Evolutionary conservation across 1,284 basidiomycete genomes (phyloP), one percentile per base, ranked within the genome.

Genomic region (Golubevia pallescens): DNA sequence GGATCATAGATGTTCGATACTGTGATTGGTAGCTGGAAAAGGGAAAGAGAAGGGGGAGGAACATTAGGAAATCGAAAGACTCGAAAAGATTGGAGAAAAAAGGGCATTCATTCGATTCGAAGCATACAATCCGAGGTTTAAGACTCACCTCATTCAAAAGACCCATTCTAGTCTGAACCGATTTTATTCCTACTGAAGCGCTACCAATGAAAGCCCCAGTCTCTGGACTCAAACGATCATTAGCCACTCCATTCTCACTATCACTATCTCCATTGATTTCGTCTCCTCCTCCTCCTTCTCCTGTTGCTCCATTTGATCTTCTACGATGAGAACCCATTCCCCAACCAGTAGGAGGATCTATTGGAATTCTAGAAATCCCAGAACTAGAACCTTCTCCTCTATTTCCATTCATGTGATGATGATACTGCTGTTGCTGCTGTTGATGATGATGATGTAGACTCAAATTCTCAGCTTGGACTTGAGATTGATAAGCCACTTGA

Each of bases 221-320:
- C 60, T 75, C 73, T 6, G 70, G 73, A 58, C 67, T 73, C 62
- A 75, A 69, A 1, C 70, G 58, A 3, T 70, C 66, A 42, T 70
- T 69, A 55, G 70, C 70, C 57, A 74, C 74, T 62, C 76, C 75
- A 34, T 69, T 69, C 23, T 71, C 75, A 52, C 67, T 68, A 19
- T 70, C 75, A n/a, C 66, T 68, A 8, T 58, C 51, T 13, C 28
- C 23, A 16, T 59, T 32, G 59, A 42, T 65, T 68, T 53, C 66
- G 60, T 54, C 13, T 64, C 62, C 21, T 21, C 54, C 24, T 28
- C 4, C 54, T 21, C 24, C 54, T 56, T 3, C 24, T 28, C 21
- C 21, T 4, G 28, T 16, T 57, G 19, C 56, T 20, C 21, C 8
- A 57, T 8, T 20, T 23, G 56, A 32, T 57, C 51, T 16, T 53